A percentile compares a stretch with the other conserved stretches of the same genome.
These are phyloP conservation scores for Chiua sp. DNA, from an alignment of 1,284 basidiomycete genomes.

Conservation along the genomic window DNA sequence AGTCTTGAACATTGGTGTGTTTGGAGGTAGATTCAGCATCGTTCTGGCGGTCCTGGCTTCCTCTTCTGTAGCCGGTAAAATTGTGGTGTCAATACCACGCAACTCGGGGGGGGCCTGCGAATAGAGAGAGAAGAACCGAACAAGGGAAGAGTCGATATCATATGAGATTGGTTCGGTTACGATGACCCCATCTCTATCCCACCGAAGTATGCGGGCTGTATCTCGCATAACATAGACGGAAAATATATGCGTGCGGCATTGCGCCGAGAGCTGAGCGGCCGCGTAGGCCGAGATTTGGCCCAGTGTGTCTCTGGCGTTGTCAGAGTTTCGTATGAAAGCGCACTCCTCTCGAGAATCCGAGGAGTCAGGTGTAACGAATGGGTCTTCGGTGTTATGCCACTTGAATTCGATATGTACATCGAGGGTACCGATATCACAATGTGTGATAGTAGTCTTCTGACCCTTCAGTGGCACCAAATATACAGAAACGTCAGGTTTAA, in stretches of 20 bases:
- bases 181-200: conserved; percentile 11
- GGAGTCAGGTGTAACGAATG: not conserved
- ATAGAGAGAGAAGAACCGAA: not conserved
- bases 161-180: not conserved
- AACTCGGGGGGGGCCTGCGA: not conserved
- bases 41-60: not conserved
- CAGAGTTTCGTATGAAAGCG: too few relatives aligned
- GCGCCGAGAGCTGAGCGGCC: not conserved
- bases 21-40: not conserved
- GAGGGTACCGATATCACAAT: too few relatives aligned
- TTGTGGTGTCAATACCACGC: not conserved
- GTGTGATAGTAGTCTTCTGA: too few relatives aligned
- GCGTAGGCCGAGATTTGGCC: conserved; percentile 6
- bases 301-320: not conserved
- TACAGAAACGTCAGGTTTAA: too few relatives aligned
- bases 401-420: not conserved
- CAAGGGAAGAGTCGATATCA: not conserved
- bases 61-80: not conserved
- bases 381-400: not conserved
- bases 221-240: not conserved
- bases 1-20: not conserved
- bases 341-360: too few relatives aligned
- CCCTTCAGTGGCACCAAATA: too few relatives aligned
- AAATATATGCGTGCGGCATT: conserved; percentile 6
- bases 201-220: conserved; percentile 3